phyloP scores from a whole-genome alignment of 495 filamentous ascomycete genomes.

The Penicillium odoratum region DNA sequence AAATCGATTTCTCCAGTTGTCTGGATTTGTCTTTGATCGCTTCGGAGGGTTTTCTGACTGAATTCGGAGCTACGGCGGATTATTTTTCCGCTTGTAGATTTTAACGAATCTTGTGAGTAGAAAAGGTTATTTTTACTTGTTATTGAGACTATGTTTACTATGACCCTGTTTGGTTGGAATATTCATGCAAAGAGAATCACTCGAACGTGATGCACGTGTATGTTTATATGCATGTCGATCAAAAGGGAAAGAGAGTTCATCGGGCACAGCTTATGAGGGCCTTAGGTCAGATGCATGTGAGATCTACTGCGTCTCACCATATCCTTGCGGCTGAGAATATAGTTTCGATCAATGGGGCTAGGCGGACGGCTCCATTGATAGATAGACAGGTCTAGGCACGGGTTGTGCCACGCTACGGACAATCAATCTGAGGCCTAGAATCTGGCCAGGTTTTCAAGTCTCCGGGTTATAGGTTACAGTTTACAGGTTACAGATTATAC shows the following conservation, averaged over 20 bases:
- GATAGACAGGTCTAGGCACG: slow-evolving; percentile 13
- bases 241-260: not conserved
- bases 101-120: no score
- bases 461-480: not conserved
- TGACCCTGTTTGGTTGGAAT: no score
- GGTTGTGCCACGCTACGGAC: not conserved
- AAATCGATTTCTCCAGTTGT: not conserved
- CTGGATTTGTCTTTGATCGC: not conserved
- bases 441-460: not conserved
- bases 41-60: not conserved
- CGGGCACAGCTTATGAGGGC: not conserved
- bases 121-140: not conserved
- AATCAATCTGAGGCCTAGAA: not conserved
- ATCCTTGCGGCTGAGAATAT: slow-evolving; percentile 20
- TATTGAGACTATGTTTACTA: no score
- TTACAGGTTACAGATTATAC: no score
- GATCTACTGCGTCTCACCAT: slow-evolving; percentile 5
- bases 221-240: not conserved
- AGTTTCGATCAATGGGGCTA: slow-evolving; percentile 8
- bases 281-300: slow-evolving; percentile 1
- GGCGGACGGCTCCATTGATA: not conserved
- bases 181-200: not conserved
- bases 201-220: not conserved
- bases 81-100: not conserved
- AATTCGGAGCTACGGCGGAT: not conserved